Conservation (phyloP, 2,329 filamentous ascomycete genomes). For the Chaetomium olivaceum region DNA sequence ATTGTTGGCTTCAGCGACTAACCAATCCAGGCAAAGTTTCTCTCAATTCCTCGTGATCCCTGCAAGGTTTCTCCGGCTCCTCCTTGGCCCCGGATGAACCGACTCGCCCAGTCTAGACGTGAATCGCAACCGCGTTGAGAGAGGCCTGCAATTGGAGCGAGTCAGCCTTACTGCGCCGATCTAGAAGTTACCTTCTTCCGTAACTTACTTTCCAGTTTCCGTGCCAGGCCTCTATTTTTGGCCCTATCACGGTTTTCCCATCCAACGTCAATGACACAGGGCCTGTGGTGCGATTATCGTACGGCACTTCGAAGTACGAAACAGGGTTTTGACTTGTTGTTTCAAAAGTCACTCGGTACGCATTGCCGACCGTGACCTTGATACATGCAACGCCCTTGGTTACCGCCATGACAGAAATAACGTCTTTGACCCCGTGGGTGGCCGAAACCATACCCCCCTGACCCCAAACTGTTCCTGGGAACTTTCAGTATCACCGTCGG, state of each 20-base stretch:
- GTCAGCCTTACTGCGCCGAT: background rate
- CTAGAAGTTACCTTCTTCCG: background rate
- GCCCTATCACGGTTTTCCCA: conserved; percentile 41
- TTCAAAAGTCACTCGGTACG: conserved; percentile 35
- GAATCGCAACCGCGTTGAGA: conserved; percentile 41
- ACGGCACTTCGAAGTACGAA: conserved; percentile 42
- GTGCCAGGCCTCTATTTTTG: conserved; percentile 40
- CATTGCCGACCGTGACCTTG: conserved; percentile 42
- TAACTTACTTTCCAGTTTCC: conserved; percentile 23
- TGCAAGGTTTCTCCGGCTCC: background rate
- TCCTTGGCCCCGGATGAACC: background rate
- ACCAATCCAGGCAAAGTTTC: background rate
- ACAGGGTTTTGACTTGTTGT: conserved; percentile 36
- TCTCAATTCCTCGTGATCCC: background rate
- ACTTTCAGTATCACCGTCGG: background rate
- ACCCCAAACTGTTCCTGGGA: conserved; percentile 42
- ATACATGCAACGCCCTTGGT: conserved; percentile 39
- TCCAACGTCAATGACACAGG: conserved; percentile 43
- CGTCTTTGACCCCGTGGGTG: conserved; percentile 43
- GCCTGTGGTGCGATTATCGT: conserved; percentile 42
- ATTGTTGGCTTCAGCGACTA: background rate
- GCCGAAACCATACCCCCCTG: conserved; percentile 41
- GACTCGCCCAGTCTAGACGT: conserved; percentile 19
- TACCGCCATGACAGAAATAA: conserved; percentile 47
- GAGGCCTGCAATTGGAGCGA: conserved; percentile 32